Percentiles rank a stretch among this genome's conserved stretches.
These are phyloP conservation scores for Exserohilum rostratum DNA, from an alignment of 2,329 filamentous ascomycete genomes.

Conservation along the genomic window DNA sequence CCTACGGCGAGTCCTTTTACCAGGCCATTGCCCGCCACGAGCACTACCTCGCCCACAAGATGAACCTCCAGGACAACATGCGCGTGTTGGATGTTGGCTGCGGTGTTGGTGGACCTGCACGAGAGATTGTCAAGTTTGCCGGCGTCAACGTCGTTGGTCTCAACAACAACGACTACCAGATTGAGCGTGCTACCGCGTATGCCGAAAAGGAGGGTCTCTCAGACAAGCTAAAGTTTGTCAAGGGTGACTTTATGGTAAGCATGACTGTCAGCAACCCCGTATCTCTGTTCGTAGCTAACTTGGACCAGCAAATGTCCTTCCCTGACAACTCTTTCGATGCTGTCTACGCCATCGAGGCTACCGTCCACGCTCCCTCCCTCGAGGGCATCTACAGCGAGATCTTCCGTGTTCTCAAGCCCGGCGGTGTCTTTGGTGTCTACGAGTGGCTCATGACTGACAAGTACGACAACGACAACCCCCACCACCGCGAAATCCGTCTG, in stretches of 20 bases:
- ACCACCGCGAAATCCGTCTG: slow-evolving; percentile 87
- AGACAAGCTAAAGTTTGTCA: slow-evolving; percentile 82
- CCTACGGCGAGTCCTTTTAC: slow-evolving; percentile 81
- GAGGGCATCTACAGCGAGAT: slow-evolving; percentile 95
- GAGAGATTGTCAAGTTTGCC: slow-evolving; percentile 95
- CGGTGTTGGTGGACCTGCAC: slow-evolving; percentile 91
- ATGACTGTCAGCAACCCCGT: background rate
- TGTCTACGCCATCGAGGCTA: slow-evolving; percentile 97
- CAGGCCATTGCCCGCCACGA: slow-evolving; percentile 95
- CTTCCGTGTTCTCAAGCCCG: slow-evolving; percentile 92
- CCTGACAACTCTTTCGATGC: slow-evolving; percentile 90
- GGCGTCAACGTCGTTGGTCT: slow-evolving; percentile 87
- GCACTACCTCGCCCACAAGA: slow-evolving; percentile 92
- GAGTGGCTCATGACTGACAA: slow-evolving; percentile 98
- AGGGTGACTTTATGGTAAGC: slow-evolving; percentile 91
- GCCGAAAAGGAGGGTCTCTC: slow-evolving; percentile 80
- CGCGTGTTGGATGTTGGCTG: slow-evolving; percentile 95
- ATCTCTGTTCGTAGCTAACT: slow-evolving; percentile 9
- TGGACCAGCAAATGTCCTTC: slow-evolving; percentile 83
- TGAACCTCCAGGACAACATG: slow-evolving; percentile 84
- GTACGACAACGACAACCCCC: slow-evolving; percentile 86
- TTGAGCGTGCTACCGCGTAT: slow-evolving; percentile 87
- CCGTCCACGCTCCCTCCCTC: slow-evolving; percentile 88
- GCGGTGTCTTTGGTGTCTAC: slow-evolving; percentile 94
- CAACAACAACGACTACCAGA: slow-evolving; percentile 99